A percentile compares a stretch with the other conserved stretches of the same genome.
phyloP scores from a whole-genome alignment of 2,329 filamentous ascomycete species.

The Trichophyton benhamiae region DNA sequence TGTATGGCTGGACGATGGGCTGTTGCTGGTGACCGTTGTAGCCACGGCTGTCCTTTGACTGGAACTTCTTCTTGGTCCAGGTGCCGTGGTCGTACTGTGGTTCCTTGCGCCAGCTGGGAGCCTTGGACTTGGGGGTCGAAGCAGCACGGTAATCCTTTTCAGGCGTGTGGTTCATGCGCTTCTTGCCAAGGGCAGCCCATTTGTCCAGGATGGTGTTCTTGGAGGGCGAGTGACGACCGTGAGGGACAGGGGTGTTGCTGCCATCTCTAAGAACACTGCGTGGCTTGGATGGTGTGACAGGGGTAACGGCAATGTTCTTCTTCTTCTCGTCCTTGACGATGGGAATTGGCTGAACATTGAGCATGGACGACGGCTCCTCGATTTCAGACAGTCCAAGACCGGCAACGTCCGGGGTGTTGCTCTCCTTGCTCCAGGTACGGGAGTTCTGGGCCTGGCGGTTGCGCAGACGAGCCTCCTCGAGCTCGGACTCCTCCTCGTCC shows the following conservation, averaged over 20 bases:
- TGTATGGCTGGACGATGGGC: constrained; percentile 26
- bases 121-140: constrained; percentile 30
- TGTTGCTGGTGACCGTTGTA: constrained; percentile 12
- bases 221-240: constrained; percentile 50
- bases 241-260: not conserved
- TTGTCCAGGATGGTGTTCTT: constrained; percentile 52
- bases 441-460: constrained; percentile 52
- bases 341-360: constrained; percentile 35
- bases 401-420: constrained; percentile 42
- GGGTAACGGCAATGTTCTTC: constrained; percentile 26
- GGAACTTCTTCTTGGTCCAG: constrained; percentile 25
- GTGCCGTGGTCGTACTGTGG: constrained; percentile 27
- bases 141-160: constrained; percentile 43
- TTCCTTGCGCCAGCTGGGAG: constrained; percentile 33
- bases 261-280: constrained; percentile 30
- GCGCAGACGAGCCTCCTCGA: constrained; percentile 49
- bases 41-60: constrained; percentile 8
- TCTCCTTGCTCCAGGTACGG: constrained; percentile 68
- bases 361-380: constrained; percentile 38
- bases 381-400: constrained; percentile 43
- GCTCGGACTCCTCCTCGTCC: constrained; percentile 77
- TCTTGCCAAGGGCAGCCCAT: constrained; percentile 79
- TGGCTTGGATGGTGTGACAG: constrained; percentile 59
- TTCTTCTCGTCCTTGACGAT: constrained; percentile 18
- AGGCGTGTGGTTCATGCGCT: constrained; percentile 55